Evolutionary conservation across 306 rosid species (phyloP).

Genomic region (Cucumis melo): DNA sequence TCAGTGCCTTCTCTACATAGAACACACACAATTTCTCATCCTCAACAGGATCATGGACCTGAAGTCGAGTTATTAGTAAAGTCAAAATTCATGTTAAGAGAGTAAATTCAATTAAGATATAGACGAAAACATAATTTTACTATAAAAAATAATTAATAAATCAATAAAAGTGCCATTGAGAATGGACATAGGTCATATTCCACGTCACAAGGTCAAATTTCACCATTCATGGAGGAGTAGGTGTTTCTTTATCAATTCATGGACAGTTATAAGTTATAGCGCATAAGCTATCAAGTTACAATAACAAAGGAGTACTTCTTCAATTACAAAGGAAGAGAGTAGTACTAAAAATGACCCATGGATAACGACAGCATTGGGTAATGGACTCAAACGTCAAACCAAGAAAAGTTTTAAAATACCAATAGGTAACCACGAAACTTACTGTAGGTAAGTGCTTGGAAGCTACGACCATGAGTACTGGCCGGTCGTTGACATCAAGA

Average conservation of each 20-base stretch:
- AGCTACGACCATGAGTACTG: constrained; percentile 66
- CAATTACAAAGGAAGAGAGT: background rate
- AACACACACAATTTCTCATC: constrained; percentile 70
- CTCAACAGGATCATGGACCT: constrained; percentile 52
- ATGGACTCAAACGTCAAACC: background rate
- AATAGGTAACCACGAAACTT: constrained; percentile 18
- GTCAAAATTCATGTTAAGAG: background rate
- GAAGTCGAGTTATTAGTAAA: constrained; percentile 13
- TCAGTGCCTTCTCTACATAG: constrained; percentile 69
- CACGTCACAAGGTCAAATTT: background rate
- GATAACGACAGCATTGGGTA: background rate
- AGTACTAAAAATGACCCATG: background rate
- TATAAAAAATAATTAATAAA: background rate
- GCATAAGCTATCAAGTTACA: background rate
- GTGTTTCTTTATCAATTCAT: background rate
- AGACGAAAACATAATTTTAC: background rate
- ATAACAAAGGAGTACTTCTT: background rate
- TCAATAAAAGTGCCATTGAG: background rate
- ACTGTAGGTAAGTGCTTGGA: constrained; percentile 71
- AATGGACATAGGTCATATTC: background rate
- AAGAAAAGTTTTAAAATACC: background rate
- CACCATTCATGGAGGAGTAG: background rate
- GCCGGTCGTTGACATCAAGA: constrained; percentile 58
- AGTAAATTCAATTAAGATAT: background rate
- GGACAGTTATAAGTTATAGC: background rate